phyloP scores from a whole-genome alignment of 768 basidiomycete species.

The Symmetrospora coprosmae region DNA sequence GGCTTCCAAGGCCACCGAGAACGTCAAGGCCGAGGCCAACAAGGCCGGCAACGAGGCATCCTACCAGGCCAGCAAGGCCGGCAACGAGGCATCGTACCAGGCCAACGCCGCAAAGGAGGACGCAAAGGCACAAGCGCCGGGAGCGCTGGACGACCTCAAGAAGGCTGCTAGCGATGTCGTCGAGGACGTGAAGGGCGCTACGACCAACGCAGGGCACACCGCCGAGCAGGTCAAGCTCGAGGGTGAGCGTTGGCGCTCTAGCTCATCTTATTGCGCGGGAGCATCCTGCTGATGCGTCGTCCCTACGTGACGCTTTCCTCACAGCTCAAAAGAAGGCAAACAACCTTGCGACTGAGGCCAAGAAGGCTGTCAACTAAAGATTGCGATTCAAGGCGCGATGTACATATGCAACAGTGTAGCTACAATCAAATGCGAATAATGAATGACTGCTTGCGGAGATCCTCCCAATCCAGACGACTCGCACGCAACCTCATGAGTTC shows the following conservation, averaged over 20 bases:
- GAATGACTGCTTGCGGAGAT: background rate
- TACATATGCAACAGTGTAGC: background rate
- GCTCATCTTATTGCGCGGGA: too few species aligned
- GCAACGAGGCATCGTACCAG: background rate
- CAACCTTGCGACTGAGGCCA: constrained; percentile 18
- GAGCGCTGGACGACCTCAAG: too few species aligned
- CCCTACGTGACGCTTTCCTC: too few species aligned
- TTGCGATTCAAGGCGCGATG: background rate
- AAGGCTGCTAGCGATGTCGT: background rate
- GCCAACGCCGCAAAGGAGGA: too few species aligned
- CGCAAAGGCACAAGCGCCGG: too few species aligned
- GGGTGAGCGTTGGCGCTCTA: too few species aligned
- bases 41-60: constrained; percentile 2
- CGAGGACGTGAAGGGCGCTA: constrained; percentile 9
- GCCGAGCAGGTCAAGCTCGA: constrained; percentile 14
- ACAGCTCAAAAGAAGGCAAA: constrained; percentile 19
- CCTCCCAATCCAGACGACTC: too few species aligned
- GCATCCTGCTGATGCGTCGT: too few species aligned
- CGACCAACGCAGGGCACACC: constrained; percentile 7
- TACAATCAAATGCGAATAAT: background rate
- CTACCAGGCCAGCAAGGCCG: too few species aligned
- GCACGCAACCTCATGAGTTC: background rate
- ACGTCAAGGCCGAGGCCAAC: background rate
- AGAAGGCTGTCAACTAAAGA: constrained; percentile 15
- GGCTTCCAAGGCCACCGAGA: too few species aligned